Evolutionary conservation across 1,284 basidiomycete genomes (phyloP).

Genomic region (Phenoliferia sp.): DNA sequence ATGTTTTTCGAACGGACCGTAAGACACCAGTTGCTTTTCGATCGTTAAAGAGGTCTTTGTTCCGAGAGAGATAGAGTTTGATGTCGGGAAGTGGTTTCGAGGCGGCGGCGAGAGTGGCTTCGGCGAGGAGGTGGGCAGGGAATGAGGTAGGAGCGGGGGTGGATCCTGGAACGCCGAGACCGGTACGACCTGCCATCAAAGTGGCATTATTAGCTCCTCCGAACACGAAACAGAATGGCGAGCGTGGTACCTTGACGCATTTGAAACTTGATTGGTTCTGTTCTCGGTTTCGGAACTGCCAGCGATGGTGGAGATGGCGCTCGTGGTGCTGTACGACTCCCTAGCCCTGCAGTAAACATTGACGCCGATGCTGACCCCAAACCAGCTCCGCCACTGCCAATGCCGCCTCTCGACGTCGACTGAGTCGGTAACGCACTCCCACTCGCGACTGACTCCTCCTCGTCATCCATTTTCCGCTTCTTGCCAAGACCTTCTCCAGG

Average conservation of each 20-base stretch:
- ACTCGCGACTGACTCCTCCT: background rate
- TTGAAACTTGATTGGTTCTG: constrained; percentile 32
- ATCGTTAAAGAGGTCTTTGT: constrained; percentile 3
- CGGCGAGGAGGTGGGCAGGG: background rate
- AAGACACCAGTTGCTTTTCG: constrained; percentile 11
- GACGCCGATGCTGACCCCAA: no score
- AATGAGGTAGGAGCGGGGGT: background rate
- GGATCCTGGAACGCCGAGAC: constrained; percentile 18
- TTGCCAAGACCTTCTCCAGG: constrained; percentile 36
- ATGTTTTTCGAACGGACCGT: constrained; percentile 18
- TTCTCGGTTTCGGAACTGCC: constrained; percentile 1
- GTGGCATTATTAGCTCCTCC: background rate
- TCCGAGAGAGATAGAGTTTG: background rate
- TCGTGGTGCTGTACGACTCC: background rate
- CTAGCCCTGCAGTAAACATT: constrained; percentile 17
- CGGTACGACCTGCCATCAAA: constrained; percentile 14
- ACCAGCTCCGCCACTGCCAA: background rate
- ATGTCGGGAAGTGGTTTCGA: background rate
- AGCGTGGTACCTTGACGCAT: constrained; percentile 29
- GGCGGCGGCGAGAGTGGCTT: background rate
- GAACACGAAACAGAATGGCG: background rate
- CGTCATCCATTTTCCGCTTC: background rate
- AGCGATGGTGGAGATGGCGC: background rate
- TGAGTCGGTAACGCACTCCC: background rate
- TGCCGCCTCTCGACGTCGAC: background rate